Base-by-base conservation (phyloP, 768 basidiomycete species). In the Royoungia palumana region DNA sequence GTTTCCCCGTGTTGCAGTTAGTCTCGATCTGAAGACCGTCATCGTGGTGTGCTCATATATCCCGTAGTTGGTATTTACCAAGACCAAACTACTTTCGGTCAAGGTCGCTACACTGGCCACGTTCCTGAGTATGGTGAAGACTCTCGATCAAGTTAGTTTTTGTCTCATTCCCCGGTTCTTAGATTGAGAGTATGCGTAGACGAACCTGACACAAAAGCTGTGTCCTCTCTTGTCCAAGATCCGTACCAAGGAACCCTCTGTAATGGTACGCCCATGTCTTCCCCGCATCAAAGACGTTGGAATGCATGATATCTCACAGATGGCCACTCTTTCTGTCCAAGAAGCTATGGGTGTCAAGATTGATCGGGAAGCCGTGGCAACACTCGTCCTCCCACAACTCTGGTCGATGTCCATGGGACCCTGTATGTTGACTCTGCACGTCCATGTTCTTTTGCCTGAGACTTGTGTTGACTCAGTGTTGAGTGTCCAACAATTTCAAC, bases 401-500 rank as follows among this genome's bases (percentile, higher is more conserved):
- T 99, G 96, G 96, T 75, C 87, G 4, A 97, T 99, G 94, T 94
- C 89, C 4, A 95, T 98, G 73, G 94, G 93, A 21, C 94, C 94
- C 46, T 65, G 91, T 92, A 62, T 60, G 87, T 77, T 25, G 41
- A 19, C 9, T 13, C 22, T 7, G 7, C 25, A 11, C 20, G 9
- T 39, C 36, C 13, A 36, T 20, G 13, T 35, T 24, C 13, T 28
- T 6, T 19, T 30, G 10, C 47, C 22, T 38, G 19, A 49, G 30
- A 5, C 32, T 51, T 13, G 44, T 17, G 4, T 49, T 54, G 40
- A 51, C 24, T 46, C 36, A 89, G 87, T 91, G 30, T 61, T 91
- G n/a, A 91, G 78, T 56, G 73, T 91, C 13, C 78, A 81, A 25
- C 96, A 99, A 69, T 99, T 97, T 64, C 81, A 86, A 55, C 82